Percentiles rank a stretch among this genome's conserved stretches.
Evolutionary conservation across 179 eudicot genomes (phyloP).

Genomic region (Camellia oleifera): DNA sequence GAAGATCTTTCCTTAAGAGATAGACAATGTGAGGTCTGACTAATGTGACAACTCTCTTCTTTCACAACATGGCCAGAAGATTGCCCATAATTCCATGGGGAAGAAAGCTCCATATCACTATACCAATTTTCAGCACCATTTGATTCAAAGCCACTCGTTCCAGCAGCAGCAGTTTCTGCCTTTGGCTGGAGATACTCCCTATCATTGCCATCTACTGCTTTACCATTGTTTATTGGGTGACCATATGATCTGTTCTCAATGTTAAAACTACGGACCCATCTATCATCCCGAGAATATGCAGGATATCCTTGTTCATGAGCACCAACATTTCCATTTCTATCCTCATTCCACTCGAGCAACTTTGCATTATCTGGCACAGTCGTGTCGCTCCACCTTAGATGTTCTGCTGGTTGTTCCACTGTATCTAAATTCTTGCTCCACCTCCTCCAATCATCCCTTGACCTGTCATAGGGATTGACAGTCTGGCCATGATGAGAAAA

Average conservation of each 20-base stretch:
- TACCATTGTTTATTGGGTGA: slow-evolving; percentile 17
- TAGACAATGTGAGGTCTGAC: slow-evolving; percentile 19
- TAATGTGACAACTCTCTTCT: slow-evolving; percentile 10
- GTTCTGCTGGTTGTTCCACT: slow-evolving; percentile 15
- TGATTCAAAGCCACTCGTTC: slow-evolving; percentile 20
- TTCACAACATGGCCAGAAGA: slow-evolving; percentile 23
- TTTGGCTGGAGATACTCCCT: slow-evolving; percentile 33
- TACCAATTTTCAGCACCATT: slow-evolving; percentile 24
- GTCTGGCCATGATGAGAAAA: slow-evolving; percentile 41
- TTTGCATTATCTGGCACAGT: slow-evolving; percentile 14
- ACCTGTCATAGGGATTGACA: slow-evolving; percentile 30
- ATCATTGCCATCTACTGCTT: slow-evolving; percentile 21
- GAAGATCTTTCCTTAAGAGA: slow-evolving; percentile 18
- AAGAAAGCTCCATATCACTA: slow-evolving; percentile 31
- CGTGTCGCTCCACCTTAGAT: slow-evolving; percentile 33
- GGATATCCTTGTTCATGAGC: neutral
- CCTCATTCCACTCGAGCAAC: slow-evolving; percentile 30
- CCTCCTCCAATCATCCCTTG: slow-evolving; percentile 30
- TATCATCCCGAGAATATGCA: slow-evolving; percentile 24
- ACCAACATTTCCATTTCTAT: slow-evolving; percentile 22
- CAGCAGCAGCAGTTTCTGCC: slow-evolving; percentile 4
- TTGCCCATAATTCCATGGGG: slow-evolving; percentile 2
- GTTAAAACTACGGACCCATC: slow-evolving; percentile 18
- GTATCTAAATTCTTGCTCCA: neutral
- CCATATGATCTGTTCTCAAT: slow-evolving; percentile 21